phyloP scores from a whole-genome alignment of 2,329 filamentous ascomycete species.

The Pestalotiopsis sp. region DNA sequence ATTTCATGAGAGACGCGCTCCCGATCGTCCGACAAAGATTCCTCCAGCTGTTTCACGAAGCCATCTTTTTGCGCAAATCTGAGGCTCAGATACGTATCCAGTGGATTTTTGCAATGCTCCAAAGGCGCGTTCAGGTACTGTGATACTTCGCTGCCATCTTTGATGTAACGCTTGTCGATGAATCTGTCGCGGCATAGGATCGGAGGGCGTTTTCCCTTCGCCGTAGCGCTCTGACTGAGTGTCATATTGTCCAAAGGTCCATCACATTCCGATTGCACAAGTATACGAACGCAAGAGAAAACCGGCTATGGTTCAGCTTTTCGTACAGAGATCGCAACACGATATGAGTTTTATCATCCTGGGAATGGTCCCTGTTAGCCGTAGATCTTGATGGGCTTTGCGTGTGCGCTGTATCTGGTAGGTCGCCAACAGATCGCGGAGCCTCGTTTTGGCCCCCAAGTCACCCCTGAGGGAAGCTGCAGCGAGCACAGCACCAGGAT shows the following conservation, averaged over 20 bases:
- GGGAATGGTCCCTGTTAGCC: not conserved
- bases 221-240: not conserved
- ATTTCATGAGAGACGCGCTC: not conserved
- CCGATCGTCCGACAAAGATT: not conserved
- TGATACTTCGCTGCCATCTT: not conserved
- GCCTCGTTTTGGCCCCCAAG: conserved; percentile 10
- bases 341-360: not conserved
- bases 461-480: not conserved
- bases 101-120: not conserved
- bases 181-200: not conserved
- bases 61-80: not conserved
- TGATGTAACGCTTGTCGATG: not conserved
- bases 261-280: not conserved
- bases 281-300: no score
- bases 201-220: not conserved
- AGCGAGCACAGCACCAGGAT: not conserved
- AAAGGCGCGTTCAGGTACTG: not conserved
- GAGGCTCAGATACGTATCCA: not conserved
- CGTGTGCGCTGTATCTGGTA: not conserved
- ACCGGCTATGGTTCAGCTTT: no score
- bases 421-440: not conserved
- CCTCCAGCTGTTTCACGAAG: not conserved
- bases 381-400: no score
- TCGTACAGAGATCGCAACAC: not conserved
- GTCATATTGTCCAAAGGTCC: not conserved